Percentiles rank a stretch among this genome's conserved stretches.
phyloP scores from a whole-genome alignment of 257 asterid species.

The Capsicum pubescens region DNA sequence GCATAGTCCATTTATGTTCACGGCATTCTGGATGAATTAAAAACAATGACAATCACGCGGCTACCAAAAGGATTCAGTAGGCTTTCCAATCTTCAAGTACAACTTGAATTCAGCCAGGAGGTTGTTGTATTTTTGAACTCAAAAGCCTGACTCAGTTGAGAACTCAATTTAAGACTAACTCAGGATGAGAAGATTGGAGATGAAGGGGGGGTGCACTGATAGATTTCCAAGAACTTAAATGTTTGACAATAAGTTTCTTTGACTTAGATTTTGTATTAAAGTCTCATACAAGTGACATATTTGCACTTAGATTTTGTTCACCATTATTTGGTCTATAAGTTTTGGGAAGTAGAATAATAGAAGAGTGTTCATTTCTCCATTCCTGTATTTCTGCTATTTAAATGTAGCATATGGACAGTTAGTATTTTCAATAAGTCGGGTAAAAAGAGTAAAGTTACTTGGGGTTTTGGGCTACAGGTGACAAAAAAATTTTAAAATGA shows the following conservation, averaged over 20 bases:
- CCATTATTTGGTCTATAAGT: neutral
- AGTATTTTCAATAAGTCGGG: too few relatives aligned
- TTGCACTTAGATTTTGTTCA: neutral
- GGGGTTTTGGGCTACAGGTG: too few relatives aligned
- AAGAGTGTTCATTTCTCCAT: neutral
- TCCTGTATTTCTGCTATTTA: neutral
- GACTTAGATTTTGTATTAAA: neutral
- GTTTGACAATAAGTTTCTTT: conserved; percentile 37
- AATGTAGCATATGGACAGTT: neutral
- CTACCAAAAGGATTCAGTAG: conserved; percentile 37
- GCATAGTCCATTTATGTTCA: too few relatives aligned
- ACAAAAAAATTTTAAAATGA: too few relatives aligned
- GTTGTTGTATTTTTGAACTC: conserved; percentile 42
- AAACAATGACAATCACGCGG: too few relatives aligned
- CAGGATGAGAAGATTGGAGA: conserved; percentile 44
- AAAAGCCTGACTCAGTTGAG: conserved; percentile 36
- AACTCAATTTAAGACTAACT: conserved; percentile 36
- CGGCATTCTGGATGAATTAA: too few relatives aligned
- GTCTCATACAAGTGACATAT: neutral
- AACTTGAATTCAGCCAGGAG: conserved; percentile 34
- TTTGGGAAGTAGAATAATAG: neutral
- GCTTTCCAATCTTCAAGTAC: conserved; percentile 39
- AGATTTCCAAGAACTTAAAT: conserved; percentile 39
- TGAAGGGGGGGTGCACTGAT: conserved; percentile 34
- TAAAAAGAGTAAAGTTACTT: too few relatives aligned